Base-by-base conservation (phyloP, 176 grass and related monocot genomes). In the Ensete glaucum region DNA sequence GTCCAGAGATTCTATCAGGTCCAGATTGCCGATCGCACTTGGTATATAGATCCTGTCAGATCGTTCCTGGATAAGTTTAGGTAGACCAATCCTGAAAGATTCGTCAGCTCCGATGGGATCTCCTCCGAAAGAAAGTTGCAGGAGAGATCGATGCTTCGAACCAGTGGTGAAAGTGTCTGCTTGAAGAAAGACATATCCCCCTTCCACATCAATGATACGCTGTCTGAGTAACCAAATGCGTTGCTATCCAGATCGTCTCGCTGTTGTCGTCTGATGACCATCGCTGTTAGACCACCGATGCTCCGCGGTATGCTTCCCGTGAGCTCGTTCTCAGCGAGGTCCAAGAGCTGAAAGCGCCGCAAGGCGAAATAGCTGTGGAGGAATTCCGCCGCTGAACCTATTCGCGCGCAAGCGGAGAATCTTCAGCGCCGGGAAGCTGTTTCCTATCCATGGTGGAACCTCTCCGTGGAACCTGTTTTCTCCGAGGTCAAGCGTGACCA, bases 331-430 rank as follows among this genome's bases (percentile, higher is more conserved):
- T 96, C 77, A 2, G 76, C 83, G 10, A 86, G 86, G 43, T 88
- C 92, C 1, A 71, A 81, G 60, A 96, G 73, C 15, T 75, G 77
- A 96, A 96, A 96, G 63, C 92, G 64, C 10, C 79, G 53, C 22
- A 96, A 67, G 16, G 73, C 76, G 17, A 17, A 51, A 82, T 88
- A 96, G 22, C 76, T 53, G 9, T 16, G 16, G 16, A 1, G 92
- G 92, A 48, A 96, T 73, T 73, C 73, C 59, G 20, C 88, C 88
- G 65, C 83, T 82, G 81, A 96, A 96, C 72, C 83, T 81, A 23
- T 96, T 96, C 65, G 88, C 79, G 1, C 91, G 81, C 2, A 88
- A 81, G 2, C 91, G 86, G 6, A 96, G 84, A 49, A 26, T 88
- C 12, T 63, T 34, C 24, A 96, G 79, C 20, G 68, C 80, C 16